Percentiles rank a stretch among this genome's conserved stretches.
Conservation (phyloP, 257 asterid genomes). For the Solanum pinnatisectum region DNA sequence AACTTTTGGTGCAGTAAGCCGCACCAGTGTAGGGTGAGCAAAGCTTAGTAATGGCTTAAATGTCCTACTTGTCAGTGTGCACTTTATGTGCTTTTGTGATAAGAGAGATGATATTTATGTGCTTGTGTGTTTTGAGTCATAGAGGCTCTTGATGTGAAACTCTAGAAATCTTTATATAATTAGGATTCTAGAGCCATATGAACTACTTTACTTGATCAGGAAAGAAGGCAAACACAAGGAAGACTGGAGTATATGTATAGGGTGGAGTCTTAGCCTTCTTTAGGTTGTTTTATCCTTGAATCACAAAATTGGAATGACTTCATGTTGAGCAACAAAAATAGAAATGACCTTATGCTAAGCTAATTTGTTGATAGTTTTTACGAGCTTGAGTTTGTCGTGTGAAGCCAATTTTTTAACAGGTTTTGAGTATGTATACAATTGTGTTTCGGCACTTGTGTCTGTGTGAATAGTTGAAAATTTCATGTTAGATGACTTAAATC, state of each 20-base stretch:
- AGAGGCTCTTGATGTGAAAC: neutral
- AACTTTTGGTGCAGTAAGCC: neutral
- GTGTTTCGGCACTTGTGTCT: neutral
- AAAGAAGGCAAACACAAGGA: slow-evolving; percentile 1
- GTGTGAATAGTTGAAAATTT: neutral
- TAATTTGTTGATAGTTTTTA: neutral
- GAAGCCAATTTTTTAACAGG: neutral
- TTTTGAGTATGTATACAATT: neutral
- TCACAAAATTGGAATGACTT: neutral
- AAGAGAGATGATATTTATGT: neutral
- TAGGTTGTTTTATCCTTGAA: neutral
- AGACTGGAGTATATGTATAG: neutral
- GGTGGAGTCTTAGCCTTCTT: neutral
- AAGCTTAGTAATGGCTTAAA: neutral
- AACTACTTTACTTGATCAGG: slow-evolving; percentile 24
- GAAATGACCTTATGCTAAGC: neutral
- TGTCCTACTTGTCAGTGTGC: neutral
- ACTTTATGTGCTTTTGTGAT: neutral
- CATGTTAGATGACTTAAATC: neutral
- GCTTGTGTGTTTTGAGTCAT: neutral
- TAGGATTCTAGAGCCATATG: slow-evolving; percentile 30
- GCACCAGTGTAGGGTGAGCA: neutral
- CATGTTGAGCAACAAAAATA: neutral
- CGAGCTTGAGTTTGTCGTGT: neutral
- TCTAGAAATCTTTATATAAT: neutral